Percentiles rank a stretch among this genome's conserved stretches.
phyloP scores from a whole-genome alignment of 2,329 filamentous ascomycete species.

The Penicillium sclerotiorum region DNA sequence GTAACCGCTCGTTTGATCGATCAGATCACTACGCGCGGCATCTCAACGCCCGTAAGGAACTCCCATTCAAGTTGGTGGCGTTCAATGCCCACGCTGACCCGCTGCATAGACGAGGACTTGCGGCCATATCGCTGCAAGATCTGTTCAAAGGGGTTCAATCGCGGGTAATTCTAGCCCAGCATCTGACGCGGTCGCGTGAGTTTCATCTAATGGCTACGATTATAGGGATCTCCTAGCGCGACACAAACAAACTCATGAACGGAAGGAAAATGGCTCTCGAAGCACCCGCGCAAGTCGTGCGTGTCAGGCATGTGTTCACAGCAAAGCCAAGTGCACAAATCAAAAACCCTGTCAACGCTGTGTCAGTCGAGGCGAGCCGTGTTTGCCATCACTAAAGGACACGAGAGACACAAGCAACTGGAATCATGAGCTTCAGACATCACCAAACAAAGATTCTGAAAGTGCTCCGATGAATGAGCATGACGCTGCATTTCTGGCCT shows the following conservation, averaged over 20 bases:
- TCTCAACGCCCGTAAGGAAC: not conserved
- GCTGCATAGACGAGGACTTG: not conserved
- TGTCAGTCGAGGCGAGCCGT: conserved; percentile 1
- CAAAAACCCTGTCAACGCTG: conserved; percentile 3
- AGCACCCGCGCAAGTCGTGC: not conserved
- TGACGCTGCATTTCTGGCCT: no score
- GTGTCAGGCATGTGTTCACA: conserved; percentile 2
- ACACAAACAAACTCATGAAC: conserved; percentile 1
- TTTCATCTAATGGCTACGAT: no score
- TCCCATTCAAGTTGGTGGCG: not conserved
- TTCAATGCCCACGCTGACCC: not conserved
- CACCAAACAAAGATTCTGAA: no score
- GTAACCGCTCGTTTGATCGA: conserved; percentile 1
- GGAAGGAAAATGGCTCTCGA: not conserved
- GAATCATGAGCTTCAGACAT: not conserved
- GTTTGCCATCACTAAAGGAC: conserved; percentile 1
- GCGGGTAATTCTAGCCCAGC: no score
- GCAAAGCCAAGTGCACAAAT: conserved; percentile 2
- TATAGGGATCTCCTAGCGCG: not conserved
- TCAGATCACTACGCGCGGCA: conserved; percentile 2
- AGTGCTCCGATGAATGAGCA: no score
- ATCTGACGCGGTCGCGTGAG: no score
- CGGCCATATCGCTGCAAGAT: not conserved
- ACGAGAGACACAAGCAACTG: not conserved
- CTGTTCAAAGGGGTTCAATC: conserved; percentile 1